Conservation (phyloP, 148 eudicot genomes). For the Chenopodium album region DNA sequence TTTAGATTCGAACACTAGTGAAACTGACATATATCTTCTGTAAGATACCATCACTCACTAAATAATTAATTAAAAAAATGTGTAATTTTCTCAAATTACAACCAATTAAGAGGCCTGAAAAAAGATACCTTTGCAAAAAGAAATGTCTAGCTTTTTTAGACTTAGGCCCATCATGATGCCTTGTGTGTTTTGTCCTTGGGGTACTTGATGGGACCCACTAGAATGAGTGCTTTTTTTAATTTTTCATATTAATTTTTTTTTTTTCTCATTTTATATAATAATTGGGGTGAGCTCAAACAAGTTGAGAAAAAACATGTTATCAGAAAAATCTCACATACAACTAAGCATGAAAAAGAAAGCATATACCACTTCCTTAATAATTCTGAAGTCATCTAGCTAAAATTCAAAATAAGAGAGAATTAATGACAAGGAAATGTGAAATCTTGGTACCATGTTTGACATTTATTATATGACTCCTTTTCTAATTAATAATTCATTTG, state of each 20-base stretch:
- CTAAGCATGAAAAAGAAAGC: neutral
- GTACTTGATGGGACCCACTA: constrained; percentile 10
- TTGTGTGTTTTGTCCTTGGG: constrained; percentile 10
- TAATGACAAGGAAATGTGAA: neutral
- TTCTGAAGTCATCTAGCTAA: neutral
- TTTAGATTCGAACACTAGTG: constrained; percentile 23
- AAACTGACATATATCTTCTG: constrained; percentile 33
- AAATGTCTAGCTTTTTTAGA: constrained; percentile 8
- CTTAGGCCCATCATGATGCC: constrained; percentile 18
- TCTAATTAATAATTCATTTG: neutral
- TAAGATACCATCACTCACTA: constrained; percentile 21
- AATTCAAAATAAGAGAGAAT: neutral
- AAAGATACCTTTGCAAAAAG: constrained; percentile 22
- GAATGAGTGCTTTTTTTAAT: neutral
- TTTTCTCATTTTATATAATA: neutral
- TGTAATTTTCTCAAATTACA: constrained; percentile 7
- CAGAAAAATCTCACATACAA: neutral
- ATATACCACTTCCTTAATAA: neutral
- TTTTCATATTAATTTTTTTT: neutral
- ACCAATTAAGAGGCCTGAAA: neutral
- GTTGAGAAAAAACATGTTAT: neutral
- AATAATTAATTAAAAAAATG: neutral
- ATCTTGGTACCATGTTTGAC: neutral
- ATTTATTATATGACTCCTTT: neutral
- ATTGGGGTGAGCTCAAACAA: neutral